These are phyloP conservation scores for Entomophthora muscae DNA, from an alignment of 371 early-diverging fungal genomes.

Conservation along the genomic window DNA sequence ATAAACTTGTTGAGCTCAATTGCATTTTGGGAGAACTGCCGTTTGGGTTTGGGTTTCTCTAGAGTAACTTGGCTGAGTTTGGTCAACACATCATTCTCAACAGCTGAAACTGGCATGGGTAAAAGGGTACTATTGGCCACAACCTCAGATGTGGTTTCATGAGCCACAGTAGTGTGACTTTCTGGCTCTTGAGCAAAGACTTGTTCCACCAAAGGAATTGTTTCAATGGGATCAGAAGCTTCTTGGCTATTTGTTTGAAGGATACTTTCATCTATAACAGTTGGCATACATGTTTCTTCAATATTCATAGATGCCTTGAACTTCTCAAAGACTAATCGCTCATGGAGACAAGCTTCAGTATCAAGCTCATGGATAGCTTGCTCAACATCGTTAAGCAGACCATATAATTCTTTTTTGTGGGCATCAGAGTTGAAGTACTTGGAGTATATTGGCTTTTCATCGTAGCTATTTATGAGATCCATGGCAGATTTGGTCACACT, in stretches of 20 bases:
- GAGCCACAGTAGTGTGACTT: too few species aligned
- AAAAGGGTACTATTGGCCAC: too few species aligned
- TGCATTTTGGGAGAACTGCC: background rate
- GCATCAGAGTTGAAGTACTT: background rate
- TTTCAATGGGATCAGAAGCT: too few species aligned
- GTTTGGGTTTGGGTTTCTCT: background rate
- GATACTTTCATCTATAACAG: too few species aligned
- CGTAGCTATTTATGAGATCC: background rate
- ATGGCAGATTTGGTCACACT: background rate
- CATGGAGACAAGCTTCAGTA: background rate
- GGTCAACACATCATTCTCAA: too few species aligned
- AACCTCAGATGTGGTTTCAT: too few species aligned
- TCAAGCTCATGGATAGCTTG: constrained; percentile 4
- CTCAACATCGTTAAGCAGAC: background rate
- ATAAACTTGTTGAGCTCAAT: background rate
- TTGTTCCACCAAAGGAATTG: too few species aligned
- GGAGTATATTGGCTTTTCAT: background rate
- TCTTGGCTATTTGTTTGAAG: too few species aligned
- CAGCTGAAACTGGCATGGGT: too few species aligned
- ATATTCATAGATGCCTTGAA: background rate
- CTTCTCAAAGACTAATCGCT: constrained; percentile 1
- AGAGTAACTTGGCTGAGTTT: background rate
- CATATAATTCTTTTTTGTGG: constrained; percentile 1
- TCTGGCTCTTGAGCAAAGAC: too few species aligned
- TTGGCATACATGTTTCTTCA: too few species aligned